These are phyloP conservation scores for Aspergillus floridensis DNA, from an alignment of 2,329 filamentous ascomycete genomes.

Conservation along the genomic window DNA sequence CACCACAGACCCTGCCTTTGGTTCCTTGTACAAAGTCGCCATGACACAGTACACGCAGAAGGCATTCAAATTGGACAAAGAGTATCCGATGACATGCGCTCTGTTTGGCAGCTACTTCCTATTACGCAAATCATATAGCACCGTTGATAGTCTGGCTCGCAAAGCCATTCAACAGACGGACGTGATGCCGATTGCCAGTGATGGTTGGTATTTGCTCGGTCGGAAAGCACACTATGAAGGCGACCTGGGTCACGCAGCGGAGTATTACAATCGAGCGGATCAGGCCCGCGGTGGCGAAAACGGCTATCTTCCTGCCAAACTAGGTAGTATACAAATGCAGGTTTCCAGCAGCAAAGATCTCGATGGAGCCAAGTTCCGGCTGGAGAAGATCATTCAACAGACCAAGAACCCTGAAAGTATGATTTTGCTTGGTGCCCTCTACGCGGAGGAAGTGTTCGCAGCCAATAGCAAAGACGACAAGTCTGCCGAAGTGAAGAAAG, in stretches of 20 bases:
- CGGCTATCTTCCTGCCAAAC: conserved; percentile 90
- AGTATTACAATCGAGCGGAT: conserved; percentile 87
- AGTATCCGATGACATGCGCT: conserved; percentile 82
- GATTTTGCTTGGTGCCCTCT: conserved; percentile 84
- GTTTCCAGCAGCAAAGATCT: conserved; percentile 79
- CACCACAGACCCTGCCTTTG: conserved; percentile 80
- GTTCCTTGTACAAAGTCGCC: conserved; percentile 81
- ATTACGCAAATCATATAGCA: conserved; percentile 72
- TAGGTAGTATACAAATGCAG: conserved; percentile 86
- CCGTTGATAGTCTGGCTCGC: conserved; percentile 81
- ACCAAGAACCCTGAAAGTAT: conserved; percentile 83
- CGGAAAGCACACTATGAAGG: conserved; percentile 85
- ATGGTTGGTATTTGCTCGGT: conserved; percentile 94
- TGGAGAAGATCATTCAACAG: conserved; percentile 92
- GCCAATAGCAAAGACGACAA: conserved; percentile 87
- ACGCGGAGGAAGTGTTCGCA: conserved; percentile 90
- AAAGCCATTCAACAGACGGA: conserved; percentile 95
- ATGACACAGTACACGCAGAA: conserved; percentile 94
- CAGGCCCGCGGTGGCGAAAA: conserved; percentile 86
- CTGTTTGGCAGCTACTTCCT: conserved; percentile 91
- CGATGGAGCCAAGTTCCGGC: conserved; percentile 84
- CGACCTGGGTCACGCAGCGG: conserved; percentile 70
- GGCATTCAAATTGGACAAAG: conserved; percentile 89
- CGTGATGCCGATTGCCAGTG: conserved; percentile 92
- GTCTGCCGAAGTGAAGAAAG: conserved; percentile 78